Evolutionary conservation across 2,329 filamentous ascomycete genomes (phyloP), one percentile per base, ranked within the genome.

Genomic region (Myriosclerotinia scirpicola): DNA sequence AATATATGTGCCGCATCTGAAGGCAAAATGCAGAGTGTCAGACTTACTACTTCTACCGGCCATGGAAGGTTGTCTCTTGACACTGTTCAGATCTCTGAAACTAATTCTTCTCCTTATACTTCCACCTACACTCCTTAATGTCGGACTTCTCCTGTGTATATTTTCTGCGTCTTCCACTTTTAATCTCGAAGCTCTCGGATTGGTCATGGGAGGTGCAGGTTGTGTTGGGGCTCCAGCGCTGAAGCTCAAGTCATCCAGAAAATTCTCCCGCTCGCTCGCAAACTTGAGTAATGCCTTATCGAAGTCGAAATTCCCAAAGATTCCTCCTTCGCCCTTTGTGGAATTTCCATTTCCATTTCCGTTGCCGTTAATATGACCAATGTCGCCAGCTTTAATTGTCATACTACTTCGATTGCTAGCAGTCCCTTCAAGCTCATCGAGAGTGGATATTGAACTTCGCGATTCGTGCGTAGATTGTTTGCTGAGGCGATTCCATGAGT

Each of bases 271-370:
- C 80, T 98, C 94, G n/a, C 89, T 90, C 55, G 95, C 93, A 77
- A 99, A 99, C 80, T 97, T 98, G 74, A 93, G 81, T 72, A 99
- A 83, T 36, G 95, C 94, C 75, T 91, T 89, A 76, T 98, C 95
- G 75, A 99, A 99, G 78, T 98, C 95, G 75, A 91, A 92, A 75
- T 96, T 92, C 67, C 79, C 80, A 69, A 84, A 78, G 22, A 70
- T 70, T 54, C 69, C 54, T 34, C 70, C 71, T 30, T 68, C 69
- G 46, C 68, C 61, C 44, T 69, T 72, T 17, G 30, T 42, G 12
- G 40, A 22, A 40, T 36, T 46, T 17, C 42, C 62, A 65, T 67
- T 71, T 26, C 71, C 71, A 70, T 74, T 74, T n/a, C n/a, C 26
- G 9, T 50, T 54, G 20, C 62, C 62, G 22, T 26, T 38, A 6